Conservation (phyloP, 2,329 filamentous ascomycete species). For the Biscogniauxia mediterranea region DNA sequence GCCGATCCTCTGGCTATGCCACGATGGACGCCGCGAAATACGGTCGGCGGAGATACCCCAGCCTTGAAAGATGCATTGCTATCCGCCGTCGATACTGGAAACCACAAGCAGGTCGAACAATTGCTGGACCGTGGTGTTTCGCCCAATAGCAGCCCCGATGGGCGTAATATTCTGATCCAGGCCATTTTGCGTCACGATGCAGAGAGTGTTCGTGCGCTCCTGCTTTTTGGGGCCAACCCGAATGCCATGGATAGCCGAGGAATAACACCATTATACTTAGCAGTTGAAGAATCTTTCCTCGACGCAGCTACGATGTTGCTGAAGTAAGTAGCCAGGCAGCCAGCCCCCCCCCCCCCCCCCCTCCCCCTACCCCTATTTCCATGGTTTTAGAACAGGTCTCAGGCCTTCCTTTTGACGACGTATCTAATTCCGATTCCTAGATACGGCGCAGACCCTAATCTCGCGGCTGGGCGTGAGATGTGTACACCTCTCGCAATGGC, state of each 20-base stretch:
- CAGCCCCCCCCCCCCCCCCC: too few relatives aligned
- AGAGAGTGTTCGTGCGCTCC: conserved; percentile 53
- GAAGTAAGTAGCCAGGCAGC: conserved; percentile 42
- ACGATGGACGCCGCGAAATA: conserved; percentile 49
- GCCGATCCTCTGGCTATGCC: conserved; percentile 51
- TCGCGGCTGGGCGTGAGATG: conserved; percentile 46
- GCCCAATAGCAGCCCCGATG: conserved; percentile 45
- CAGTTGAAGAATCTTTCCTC: conserved; percentile 51
- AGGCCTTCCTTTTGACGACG: neutral
- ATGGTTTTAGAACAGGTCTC: neutral
- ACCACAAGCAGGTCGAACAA: conserved; percentile 56
- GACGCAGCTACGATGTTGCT: conserved; percentile 58
- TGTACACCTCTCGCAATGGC: conserved; percentile 56
- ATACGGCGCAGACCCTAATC: conserved; percentile 61
- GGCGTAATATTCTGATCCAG: conserved; percentile 48
- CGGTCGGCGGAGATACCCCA: conserved; percentile 39
- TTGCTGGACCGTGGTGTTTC: conserved; percentile 57
- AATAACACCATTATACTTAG: conserved; percentile 50
- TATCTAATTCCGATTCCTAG: neutral
- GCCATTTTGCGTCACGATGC: conserved; percentile 50
- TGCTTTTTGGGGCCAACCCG: conserved; percentile 57
- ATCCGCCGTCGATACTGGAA: conserved; percentile 53
- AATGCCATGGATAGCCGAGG: conserved; percentile 50
- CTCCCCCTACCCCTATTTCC: neutral
- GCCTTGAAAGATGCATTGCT: conserved; percentile 49